A percentile compares a stretch with the other conserved stretches of the same genome.
These are phyloP conservation scores for Agaricus subrufescens DNA, from an alignment of 768 basidiomycete genomes.

Conservation along the genomic window DNA sequence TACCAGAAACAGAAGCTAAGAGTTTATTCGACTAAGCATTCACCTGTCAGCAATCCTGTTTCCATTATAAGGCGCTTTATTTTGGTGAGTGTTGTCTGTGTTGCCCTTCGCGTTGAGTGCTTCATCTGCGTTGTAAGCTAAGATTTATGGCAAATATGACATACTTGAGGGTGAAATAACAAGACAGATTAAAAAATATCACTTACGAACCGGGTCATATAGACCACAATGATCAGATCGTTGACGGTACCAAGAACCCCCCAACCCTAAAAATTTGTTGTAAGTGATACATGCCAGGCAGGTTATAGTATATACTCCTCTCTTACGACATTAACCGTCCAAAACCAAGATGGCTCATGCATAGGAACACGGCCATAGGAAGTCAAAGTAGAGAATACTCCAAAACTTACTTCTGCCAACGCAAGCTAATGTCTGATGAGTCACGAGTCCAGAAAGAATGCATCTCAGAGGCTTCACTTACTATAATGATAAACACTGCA, in stretches of 20 bases:
- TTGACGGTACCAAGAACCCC: neutral
- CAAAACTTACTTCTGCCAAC: neutral
- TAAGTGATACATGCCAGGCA: neutral
- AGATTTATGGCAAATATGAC: too few species aligned
- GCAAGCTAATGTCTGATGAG: neutral
- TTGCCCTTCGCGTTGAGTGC: too few species aligned
- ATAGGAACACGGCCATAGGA: neutral
- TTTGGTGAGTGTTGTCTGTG: too few species aligned
- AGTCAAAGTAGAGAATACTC: neutral
- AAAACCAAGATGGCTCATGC: too few species aligned
- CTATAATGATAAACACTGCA: neutral
- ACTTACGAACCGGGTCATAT: neutral
- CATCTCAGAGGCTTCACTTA: neutral
- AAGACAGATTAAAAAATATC: too few species aligned
- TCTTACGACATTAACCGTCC: neutral
- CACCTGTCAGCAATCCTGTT: too few species aligned
- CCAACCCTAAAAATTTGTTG: neutral
- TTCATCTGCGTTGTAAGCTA: too few species aligned
- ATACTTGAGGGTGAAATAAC: too few species aligned
- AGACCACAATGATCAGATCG: constrained; percentile 3
- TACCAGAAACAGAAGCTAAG: too few species aligned
- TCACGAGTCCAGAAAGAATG: neutral
- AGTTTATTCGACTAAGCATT: too few species aligned
- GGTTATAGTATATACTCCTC: neutral
- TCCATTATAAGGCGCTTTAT: too few species aligned